A percentile compares a stretch with the other conserved stretches of the same genome.
phyloP scores from a whole-genome alignment of 169 alveolate genomes.

The Eimeria zaria region DNA sequence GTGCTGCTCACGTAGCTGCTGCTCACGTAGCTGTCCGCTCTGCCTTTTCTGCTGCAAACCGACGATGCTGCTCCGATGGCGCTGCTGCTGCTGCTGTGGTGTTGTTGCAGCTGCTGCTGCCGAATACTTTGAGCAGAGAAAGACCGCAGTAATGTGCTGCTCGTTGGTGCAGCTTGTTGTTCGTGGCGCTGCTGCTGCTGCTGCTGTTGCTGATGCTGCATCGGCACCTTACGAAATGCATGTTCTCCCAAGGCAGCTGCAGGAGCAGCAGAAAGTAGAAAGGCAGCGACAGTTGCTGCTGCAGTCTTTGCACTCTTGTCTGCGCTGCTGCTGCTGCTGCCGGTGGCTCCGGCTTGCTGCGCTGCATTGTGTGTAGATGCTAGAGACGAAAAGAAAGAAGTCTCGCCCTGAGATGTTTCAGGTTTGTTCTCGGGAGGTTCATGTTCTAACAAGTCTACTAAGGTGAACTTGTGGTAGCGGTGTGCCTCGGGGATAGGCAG shows the following conservation, averaged over 20 bases:
- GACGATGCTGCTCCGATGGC: conserved; percentile 34
- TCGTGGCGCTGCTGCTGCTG: conserved; percentile 42
- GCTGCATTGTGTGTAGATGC: background rate
- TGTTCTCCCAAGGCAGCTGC: conserved; percentile 63
- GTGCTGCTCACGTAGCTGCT: conserved; percentile 64
- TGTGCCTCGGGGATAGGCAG: conserved; percentile 68
- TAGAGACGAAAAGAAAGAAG: background rate
- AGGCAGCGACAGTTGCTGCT: conserved; percentile 47
- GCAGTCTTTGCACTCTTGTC: conserved; percentile 63
- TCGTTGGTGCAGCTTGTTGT: conserved; percentile 23
- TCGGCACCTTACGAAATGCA: conserved; percentile 69
- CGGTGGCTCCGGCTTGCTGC: background rate
- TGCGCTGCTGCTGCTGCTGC: conserved; percentile 54
- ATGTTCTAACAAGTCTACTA: conserved; percentile 56
- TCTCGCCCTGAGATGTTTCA: background rate
- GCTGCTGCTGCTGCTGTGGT: conserved; percentile 79
- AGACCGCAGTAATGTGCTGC: conserved; percentile 56
- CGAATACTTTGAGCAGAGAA: conserved; percentile 46
- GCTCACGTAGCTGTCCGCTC: conserved; percentile 64
- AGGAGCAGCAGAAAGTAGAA: conserved; percentile 73
- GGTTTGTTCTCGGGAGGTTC: background rate
- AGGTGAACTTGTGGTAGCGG: conserved; percentile 43
- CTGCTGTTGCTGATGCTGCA: conserved; percentile 66
- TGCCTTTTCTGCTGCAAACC: conserved; percentile 46
- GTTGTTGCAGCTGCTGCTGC: conserved; percentile 57